Evolutionary conservation across 2,329 filamentous ascomycete species (phyloP).

Genomic region (Mycosphaerella arachidis): DNA sequence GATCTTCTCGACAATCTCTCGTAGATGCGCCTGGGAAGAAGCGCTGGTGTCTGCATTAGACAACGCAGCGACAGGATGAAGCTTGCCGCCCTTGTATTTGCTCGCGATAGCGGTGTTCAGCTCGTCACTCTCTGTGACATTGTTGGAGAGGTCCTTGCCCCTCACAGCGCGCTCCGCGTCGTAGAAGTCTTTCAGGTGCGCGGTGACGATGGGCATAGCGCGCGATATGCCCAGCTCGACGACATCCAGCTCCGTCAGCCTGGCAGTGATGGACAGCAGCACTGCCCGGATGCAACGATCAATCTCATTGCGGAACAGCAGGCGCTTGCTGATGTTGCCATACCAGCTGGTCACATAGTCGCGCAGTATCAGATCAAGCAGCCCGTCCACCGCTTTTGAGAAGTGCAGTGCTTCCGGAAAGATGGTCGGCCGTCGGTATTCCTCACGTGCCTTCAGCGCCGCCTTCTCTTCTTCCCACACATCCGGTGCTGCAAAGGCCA

Average conservation of each 20-base stretch:
- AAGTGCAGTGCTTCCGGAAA: slow-evolving; percentile 72
- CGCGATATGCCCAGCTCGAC: slow-evolving; percentile 77
- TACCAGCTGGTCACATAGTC: slow-evolving; percentile 93
- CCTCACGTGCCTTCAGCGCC: slow-evolving; percentile 60
- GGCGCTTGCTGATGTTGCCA: slow-evolving; percentile 72
- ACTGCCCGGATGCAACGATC: slow-evolving; percentile 74
- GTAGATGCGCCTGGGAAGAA: slow-evolving; percentile 82
- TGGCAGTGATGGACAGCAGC: slow-evolving; percentile 65
- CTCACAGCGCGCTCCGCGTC: slow-evolving; percentile 82
- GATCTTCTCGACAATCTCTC: slow-evolving; percentile 66
- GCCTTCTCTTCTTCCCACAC: slow-evolving; percentile 68
- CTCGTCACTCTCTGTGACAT: slow-evolving; percentile 93
- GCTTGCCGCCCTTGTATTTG: slow-evolving; percentile 81
- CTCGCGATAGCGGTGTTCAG: slow-evolving; percentile 91
- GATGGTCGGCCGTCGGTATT: slow-evolving; percentile 65
- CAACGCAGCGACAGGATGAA: slow-evolving; percentile 81
- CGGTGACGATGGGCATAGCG: slow-evolving; percentile 81
- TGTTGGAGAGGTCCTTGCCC: slow-evolving; percentile 80
- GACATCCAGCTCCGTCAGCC: slow-evolving; percentile 70
- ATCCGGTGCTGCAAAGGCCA: slow-evolving; percentile 30
- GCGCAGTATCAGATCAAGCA: slow-evolving; percentile 70
- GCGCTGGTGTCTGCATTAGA: slow-evolving; percentile 78
- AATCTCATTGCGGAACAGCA: slow-evolving; percentile 78
- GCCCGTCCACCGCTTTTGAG: slow-evolving; percentile 71
- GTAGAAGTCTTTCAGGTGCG: slow-evolving; percentile 85